phyloP scores from a whole-genome alignment of 176 grass and related monocot species.

The Zizania latifolia region DNA sequence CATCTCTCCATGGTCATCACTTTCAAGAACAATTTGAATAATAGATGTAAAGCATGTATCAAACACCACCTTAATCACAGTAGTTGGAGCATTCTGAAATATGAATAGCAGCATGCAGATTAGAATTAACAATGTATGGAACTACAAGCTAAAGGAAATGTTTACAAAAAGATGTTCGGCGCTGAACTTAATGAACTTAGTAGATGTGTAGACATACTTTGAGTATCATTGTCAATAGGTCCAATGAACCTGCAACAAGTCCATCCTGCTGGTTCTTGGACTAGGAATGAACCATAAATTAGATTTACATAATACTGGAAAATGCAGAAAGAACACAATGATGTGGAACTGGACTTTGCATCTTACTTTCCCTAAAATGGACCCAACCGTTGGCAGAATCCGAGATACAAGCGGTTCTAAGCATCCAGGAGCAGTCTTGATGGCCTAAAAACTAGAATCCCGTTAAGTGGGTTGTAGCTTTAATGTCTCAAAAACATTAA shows the following conservation, averaged over 20 bases:
- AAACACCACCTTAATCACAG: conserved; percentile 66
- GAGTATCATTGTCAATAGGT: conserved; percentile 81
- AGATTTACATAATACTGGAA: conserved; percentile 14
- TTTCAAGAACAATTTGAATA: conserved; percentile 85
- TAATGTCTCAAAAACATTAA: neutral
- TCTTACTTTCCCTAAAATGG: conserved; percentile 77
- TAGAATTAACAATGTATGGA: neutral
- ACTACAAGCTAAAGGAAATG: neutral
- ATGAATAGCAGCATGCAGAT: conserved; percentile 20
- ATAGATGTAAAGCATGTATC: conserved; percentile 78
- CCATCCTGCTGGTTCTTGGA: conserved; percentile 62
- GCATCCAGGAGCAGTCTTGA: conserved; percentile 89
- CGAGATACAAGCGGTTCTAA: conserved; percentile 69
- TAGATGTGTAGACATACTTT: conserved; percentile 51
- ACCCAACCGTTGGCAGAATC: conserved; percentile 66
- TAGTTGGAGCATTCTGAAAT: conserved; percentile 68
- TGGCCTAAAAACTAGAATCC: conserved; percentile 71
- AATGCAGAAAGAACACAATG: neutral
- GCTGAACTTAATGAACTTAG: neutral
- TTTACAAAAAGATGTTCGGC: conserved; percentile 1
- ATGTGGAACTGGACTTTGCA: conserved; percentile 19
- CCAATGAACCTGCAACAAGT: conserved; percentile 80
- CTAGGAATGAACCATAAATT: conserved; percentile 46
- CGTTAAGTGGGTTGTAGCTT: conserved; percentile 40
- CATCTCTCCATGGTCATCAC: conserved; percentile 94